Evolutionary conservation across 345 rosid species (phyloP), one percentile per base, ranked within the genome.

Genomic region (Salix purpurea): DNA sequence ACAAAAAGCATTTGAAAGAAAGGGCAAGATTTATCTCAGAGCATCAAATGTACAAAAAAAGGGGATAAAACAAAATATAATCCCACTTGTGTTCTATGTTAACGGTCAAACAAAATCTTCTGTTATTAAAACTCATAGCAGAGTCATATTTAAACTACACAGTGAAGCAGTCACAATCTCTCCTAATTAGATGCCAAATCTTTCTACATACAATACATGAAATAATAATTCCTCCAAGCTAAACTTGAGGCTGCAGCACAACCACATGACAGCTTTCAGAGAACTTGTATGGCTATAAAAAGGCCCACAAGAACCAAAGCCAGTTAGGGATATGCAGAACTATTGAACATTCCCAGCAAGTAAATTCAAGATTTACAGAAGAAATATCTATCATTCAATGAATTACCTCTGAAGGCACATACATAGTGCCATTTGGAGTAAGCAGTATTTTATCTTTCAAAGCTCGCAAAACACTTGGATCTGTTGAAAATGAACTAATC

Each of bases 341-440:
- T 50, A 13, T 0, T 14, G 16, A 14, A 46, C 4, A 46, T 46
- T 46, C 50, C 1, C 16, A 14, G 16, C 50, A 46, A 46, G 18
- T 13, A 14, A 46, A 46, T 12, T 12, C 50, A 30, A 39, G 23
- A 56, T 61, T 71, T 42, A 23, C 40, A 79, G 21, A 70, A 40
- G 1, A 14, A 72, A 48, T 26, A 68, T 61, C 24, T 54, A 37
- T 18, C 26, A 7, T 6, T 36, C 10, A 64, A 30, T 70, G n/a
- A 79, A 76, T 80, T 89, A 95, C 98, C 98, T 90, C 84, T 70
- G 97, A 73, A 82, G 94, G 89, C 65, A 88, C 86, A 72, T 89
- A 95, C 92, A 95, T 85, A 75, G 86, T 93, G 67, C 91, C 90
- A 84, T 93, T 95, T 73, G 98, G 96, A 50, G 96, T 88, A 73